Base-by-base conservation (phyloP, 805 yeast genomes). In the Dipodascopsis tothii region DNA sequence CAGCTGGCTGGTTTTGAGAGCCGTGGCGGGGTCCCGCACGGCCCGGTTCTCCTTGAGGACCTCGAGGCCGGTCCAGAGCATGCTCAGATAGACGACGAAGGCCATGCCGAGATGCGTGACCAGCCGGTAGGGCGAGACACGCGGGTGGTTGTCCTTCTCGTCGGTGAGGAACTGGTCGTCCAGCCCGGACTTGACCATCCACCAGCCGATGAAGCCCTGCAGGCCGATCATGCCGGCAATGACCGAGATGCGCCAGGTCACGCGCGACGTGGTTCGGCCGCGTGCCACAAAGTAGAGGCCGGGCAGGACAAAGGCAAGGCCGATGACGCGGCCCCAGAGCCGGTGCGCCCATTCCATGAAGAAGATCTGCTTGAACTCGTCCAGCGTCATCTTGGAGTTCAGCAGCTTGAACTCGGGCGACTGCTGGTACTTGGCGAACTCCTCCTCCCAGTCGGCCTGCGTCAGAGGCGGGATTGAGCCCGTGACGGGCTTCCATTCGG, bases 311-410 rank as follows among this genome's bases (percentile, higher is more conserved):
- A 92, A 80, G 3, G 82, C 75, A 54, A 78, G 65, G 33, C 98
- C 98, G 56, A 92, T 88, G 41, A 82, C 74, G 63, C 98, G 77
- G 16, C 97, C 98, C 71, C 92, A 75, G 45, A 90, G 66, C 57
- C 98, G 74, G 64, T 92, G 99, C 35, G 81, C 80, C 99, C 98
- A 92, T 66, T 92, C 99, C 96, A 92, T 90, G 60, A 77, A 80
- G 68, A 81, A 92, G 51, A 92, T 92, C 61, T 87, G 90, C 64
- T 92, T 86, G 71, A 85, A 92, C 61, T 92, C 98, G 2, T 87
- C 95, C 46, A 92, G 63, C 17, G 85, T 80, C 60, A 86, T 84
- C 60, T 87, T 86, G 1, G 96, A 80, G 66, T 94, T 92, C 52
- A 92, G 71, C 56, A 80, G 84, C 60, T 81, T 77, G 64, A 85